phyloP scores from a whole-genome alignment of 2,329 filamentous ascomycete genomes.

The Cytospora chrysosperma region DNA sequence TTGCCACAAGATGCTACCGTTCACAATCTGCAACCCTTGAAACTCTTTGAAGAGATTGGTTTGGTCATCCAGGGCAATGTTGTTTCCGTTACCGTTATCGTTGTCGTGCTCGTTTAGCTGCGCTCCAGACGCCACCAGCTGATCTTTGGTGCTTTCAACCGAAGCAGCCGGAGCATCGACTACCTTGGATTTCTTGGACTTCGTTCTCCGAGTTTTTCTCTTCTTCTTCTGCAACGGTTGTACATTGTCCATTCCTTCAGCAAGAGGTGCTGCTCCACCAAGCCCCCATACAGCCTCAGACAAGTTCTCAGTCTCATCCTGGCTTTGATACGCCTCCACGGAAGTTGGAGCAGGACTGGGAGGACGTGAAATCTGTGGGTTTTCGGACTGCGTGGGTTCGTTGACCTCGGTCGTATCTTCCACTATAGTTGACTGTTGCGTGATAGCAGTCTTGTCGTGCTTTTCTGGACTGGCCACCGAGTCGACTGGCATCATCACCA shows the following conservation, averaged over 20 bases:
- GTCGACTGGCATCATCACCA: not conserved
- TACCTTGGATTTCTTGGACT: not conserved
- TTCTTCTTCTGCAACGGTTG: conserved; percentile 1
- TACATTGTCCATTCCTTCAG: not conserved
- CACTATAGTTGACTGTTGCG: too few relatives aligned
- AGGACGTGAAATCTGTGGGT: not conserved
- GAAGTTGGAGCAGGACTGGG: conserved; percentile 7
- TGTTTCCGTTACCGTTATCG: too few relatives aligned
- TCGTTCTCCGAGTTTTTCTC: conserved; percentile 3
- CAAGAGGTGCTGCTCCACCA: not conserved
- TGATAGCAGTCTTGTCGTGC: too few relatives aligned
- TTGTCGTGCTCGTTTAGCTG: not conserved
- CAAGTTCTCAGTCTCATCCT: not conserved
- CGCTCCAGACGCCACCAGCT: not conserved
- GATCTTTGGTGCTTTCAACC: not conserved
- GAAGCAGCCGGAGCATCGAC: not conserved
- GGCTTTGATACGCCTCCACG: not conserved
- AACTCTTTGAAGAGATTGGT: not conserved
- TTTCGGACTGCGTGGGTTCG: not conserved
- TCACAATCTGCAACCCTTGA: not conserved
- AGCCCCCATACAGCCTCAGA: too few relatives aligned
- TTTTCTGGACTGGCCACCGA: not conserved
- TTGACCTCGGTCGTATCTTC: not conserved
- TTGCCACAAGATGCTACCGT: not conserved
- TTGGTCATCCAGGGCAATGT: not conserved